These are phyloP conservation scores for Phaeosphaeria sp. DNA, from an alignment of 2,329 filamentous ascomycete species.

Conservation along the genomic window DNA sequence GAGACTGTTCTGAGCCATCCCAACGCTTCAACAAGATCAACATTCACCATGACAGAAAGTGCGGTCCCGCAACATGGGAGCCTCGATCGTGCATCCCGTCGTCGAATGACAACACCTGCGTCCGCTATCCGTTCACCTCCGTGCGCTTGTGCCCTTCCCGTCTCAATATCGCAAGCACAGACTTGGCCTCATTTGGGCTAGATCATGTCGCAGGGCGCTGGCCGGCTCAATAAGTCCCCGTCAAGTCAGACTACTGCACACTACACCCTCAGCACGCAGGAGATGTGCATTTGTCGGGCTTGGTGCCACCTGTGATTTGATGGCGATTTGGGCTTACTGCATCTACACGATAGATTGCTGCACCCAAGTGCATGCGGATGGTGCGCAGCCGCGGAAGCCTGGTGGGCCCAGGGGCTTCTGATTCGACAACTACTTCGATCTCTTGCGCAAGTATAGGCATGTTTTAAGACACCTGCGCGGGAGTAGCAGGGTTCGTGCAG, in stretches of 20 bases:
- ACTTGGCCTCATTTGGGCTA: constrained; percentile 9
- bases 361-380: constrained; percentile 13
- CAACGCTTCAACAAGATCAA: constrained; percentile 17
- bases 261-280: constrained; percentile 25
- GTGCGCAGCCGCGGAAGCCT: constrained; percentile 15
- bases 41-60: constrained; percentile 9
- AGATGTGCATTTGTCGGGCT: constrained; percentile 25
- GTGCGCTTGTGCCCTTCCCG: constrained; percentile 10
- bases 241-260: constrained; percentile 30
- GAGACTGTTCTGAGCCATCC: constrained; percentile 15
- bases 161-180: constrained; percentile 14
- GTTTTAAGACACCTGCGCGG: constrained; percentile 18
- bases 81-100: constrained; percentile 35
- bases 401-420: constrained; percentile 16
- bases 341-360: constrained; percentile 15
- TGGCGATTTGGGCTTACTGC: constrained; percentile 17
- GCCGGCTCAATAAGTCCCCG: constrained; percentile 18
- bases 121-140: constrained; percentile 21
- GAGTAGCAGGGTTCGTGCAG: constrained; percentile 21
- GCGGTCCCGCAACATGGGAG: constrained; percentile 19
- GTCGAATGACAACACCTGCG: constrained; percentile 27
- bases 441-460: constrained; percentile 18
- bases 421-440: constrained; percentile 24
- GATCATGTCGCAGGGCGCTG: constrained; percentile 9
- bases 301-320: constrained; percentile 27